Evolutionary conservation across 2,329 filamentous ascomycete genomes (phyloP).

Genomic region (Aspergillus tamarii): DNA sequence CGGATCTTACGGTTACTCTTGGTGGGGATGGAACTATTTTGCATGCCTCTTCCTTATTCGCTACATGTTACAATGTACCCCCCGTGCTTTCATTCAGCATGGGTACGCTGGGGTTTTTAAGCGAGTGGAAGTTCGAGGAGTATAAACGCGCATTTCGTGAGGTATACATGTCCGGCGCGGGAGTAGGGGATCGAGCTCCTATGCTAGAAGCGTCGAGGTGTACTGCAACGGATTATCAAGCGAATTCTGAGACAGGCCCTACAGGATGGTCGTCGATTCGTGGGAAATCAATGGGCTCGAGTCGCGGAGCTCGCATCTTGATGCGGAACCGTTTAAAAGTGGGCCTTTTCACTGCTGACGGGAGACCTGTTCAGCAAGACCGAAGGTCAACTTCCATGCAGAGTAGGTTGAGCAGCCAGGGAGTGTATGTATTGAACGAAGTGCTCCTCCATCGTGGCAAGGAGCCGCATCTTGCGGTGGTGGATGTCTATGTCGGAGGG

Average conservation of each 20-base stretch:
- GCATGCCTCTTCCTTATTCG: slow-evolving; percentile 83
- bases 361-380: slow-evolving; percentile 55
- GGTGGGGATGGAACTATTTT: slow-evolving; percentile 93
- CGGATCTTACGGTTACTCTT: slow-evolving; percentile 86
- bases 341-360: slow-evolving; percentile 74
- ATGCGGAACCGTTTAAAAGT: slow-evolving; percentile 86
- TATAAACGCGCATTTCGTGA: slow-evolving; percentile 91
- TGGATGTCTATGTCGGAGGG: slow-evolving; percentile 87
- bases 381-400: slow-evolving; percentile 38
- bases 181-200: slow-evolving; percentile 50
- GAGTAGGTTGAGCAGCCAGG: slow-evolving; percentile 39
- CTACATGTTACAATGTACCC: slow-evolving; percentile 77
- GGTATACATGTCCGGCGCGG: slow-evolving; percentile 80
- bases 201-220: slow-evolving; percentile 49
- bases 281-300: slow-evolving; percentile 79
- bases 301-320: slow-evolving; percentile 76
- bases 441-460: slow-evolving; percentile 89
- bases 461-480: slow-evolving; percentile 85
- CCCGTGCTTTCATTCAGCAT: slow-evolving; percentile 95
- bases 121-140: slow-evolving; percentile 94
- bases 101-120: slow-evolving; percentile 91
- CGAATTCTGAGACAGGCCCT: slow-evolving; percentile 36
- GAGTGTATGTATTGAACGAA: slow-evolving; percentile 84
- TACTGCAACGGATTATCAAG: slow-evolving; percentile 24
- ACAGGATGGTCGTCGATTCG: slow-evolving; percentile 72